phyloP scores from a whole-genome alignment of 495 filamentous ascomycete species.

The Tuber melanosporum region DNA sequence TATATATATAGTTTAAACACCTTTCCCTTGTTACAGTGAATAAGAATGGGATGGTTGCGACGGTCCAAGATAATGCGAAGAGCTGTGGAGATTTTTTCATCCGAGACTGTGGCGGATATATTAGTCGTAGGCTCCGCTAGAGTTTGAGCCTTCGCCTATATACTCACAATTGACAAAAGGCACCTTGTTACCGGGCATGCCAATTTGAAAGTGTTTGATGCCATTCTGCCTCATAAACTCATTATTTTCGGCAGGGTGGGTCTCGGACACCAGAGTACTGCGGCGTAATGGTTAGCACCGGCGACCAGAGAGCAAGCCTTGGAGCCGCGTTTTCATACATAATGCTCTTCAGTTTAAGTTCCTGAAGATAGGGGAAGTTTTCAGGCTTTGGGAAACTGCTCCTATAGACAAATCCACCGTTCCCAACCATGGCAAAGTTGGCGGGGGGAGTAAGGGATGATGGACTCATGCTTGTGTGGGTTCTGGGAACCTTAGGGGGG shows the following conservation, averaged over 20 bases:
- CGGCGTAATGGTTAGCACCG: slow-evolving; percentile 24
- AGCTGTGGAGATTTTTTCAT: slow-evolving; percentile 57
- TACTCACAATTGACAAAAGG: slow-evolving; percentile 37
- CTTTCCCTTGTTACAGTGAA: slow-evolving; percentile 88
- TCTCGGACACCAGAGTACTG: slow-evolving; percentile 70
- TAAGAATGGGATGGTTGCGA: slow-evolving; percentile 64
- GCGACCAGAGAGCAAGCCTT: background rate
- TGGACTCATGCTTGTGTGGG: slow-evolving; percentile 32
- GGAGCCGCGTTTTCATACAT: slow-evolving; percentile 50
- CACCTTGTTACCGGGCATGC: slow-evolving; percentile 73
- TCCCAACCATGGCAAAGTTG: slow-evolving; percentile 38
- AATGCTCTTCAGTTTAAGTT: slow-evolving; percentile 63
- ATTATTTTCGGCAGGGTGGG: slow-evolving; percentile 53
- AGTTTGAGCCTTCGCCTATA: background rate
- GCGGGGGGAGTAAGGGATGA: slow-evolving; percentile 26
- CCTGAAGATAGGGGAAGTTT: slow-evolving; percentile 59
- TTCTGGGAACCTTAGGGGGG: slow-evolving; percentile 7
- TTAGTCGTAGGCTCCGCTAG: slow-evolving; percentile 5
- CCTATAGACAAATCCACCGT: slow-evolving; percentile 54
- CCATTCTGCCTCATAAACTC: slow-evolving; percentile 56
- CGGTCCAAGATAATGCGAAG: slow-evolving; percentile 59
- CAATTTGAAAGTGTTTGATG: slow-evolving; percentile 63
- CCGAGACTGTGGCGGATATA: slow-evolving; percentile 44
- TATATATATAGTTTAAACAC: slow-evolving; percentile 44
- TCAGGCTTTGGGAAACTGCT: slow-evolving; percentile 62